Conservation (phyloP, 2,329 filamentous ascomycete species). For the Scytalidium lignicola region DNA sequence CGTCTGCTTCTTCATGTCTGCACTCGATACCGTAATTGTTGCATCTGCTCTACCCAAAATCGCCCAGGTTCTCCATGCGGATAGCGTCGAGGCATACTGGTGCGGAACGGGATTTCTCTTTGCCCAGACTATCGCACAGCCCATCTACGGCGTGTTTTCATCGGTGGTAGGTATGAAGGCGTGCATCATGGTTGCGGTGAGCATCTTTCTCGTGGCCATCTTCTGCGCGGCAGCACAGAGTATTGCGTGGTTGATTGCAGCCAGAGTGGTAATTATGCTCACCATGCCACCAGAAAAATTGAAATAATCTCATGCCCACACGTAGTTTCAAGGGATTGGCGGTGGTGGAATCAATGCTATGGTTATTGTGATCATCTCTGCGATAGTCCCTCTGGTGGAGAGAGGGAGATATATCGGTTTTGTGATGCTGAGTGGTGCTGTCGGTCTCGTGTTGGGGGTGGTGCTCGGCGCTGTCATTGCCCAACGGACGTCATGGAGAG, state of each 20-base stretch:
- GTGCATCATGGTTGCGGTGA: not conserved
- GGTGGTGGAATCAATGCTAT: constrained; percentile 41
- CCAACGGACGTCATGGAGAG: constrained; percentile 9
- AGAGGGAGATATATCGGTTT: constrained; percentile 32
- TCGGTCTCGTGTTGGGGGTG: not conserved
- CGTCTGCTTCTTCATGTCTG: not conserved
- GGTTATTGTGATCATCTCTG: constrained; percentile 41
- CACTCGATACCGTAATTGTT: not conserved
- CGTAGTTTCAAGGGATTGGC: constrained; percentile 36
- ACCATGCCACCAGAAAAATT: not conserved
- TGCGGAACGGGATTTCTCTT: not conserved
- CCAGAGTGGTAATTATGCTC: not conserved
- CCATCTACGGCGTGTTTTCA: not conserved
- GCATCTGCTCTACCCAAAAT: not conserved
- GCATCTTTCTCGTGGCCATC: not conserved
- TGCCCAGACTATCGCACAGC: not conserved
- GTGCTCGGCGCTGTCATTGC: not conserved
- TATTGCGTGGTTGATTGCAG: constrained; percentile 1
- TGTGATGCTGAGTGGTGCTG: constrained; percentile 10
- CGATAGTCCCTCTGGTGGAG: constrained; percentile 43
- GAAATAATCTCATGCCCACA: not conserved
- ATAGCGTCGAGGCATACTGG: not conserved
- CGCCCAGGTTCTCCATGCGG: not conserved
- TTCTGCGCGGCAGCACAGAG: not conserved
- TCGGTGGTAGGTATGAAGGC: not conserved